Conservation (phyloP, 208 protist species). For the Leptomonas pyrrhocoris region DNA sequence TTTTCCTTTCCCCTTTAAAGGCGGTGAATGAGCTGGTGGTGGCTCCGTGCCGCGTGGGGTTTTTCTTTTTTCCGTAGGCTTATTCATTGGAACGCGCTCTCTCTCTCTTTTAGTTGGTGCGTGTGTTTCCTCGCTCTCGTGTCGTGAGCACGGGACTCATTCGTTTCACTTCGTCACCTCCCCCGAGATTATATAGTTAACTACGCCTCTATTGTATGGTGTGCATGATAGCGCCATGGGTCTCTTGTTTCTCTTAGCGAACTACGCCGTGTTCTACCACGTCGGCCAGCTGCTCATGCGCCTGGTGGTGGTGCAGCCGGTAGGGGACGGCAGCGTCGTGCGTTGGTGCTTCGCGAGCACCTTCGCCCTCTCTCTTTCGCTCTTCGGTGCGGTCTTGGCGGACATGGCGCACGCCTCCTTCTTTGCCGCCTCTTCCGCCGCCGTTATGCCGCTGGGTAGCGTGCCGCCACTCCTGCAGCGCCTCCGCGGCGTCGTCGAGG, state of each 20-base stretch:
- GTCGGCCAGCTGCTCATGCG: slow-evolving; percentile 34
- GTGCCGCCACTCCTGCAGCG: background rate
- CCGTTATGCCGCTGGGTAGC: background rate
- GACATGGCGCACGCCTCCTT: slow-evolving; percentile 27
- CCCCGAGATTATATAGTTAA: too few relatives aligned
- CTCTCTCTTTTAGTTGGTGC: too few relatives aligned
- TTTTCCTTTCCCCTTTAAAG: too few relatives aligned
- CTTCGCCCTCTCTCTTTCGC: slow-evolving; percentile 29
- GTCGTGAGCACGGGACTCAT: too few relatives aligned
- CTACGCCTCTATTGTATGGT: background rate
- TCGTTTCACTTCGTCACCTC: too few relatives aligned
- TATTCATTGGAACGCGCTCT: too few relatives aligned
- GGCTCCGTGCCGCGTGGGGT: too few relatives aligned
- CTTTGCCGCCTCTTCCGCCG: background rate
- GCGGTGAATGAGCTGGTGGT: too few relatives aligned
- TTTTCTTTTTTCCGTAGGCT: too few relatives aligned
- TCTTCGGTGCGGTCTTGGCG: slow-evolving; percentile 31
- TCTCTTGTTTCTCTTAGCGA: slow-evolving; percentile 17
- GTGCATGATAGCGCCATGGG: slow-evolving; percentile 3
- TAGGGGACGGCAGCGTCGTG: slow-evolving; percentile 15
- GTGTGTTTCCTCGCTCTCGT: too few relatives aligned
- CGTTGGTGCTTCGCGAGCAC: slow-evolving; percentile 35
- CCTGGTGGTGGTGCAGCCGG: slow-evolving; percentile 32
- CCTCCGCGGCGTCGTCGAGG: background rate
- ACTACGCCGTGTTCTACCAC: slow-evolving; percentile 33